Evolutionary conservation across 192 early-diverging fungal genomes (phyloP).

Genomic region (Chytriomyces hyalinus): DNA sequence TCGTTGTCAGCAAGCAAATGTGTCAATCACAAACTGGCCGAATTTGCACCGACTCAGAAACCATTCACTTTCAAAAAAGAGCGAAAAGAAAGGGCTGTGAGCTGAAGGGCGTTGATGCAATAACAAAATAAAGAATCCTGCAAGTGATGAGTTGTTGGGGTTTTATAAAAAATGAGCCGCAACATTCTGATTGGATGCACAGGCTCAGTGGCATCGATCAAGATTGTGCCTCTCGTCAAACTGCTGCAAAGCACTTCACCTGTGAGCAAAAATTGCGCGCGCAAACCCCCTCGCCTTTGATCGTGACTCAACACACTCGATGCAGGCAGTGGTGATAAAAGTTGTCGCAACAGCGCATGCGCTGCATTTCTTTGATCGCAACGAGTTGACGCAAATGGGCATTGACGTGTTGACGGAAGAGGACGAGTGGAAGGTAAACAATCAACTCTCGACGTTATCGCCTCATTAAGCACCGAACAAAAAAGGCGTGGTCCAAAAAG

Average conservation of each 20-base stretch:
- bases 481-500: conserved; percentile 76
- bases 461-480: neutral
- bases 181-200: conserved; percentile 80
- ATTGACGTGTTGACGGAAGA: conserved; percentile 75
- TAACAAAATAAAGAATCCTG: too few relatives aligned
- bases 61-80: too few relatives aligned
- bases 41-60: too few relatives aligned
- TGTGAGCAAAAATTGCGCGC: neutral
- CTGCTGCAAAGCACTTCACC: conserved; percentile 35
- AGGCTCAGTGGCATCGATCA: conserved; percentile 90
- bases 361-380: conserved; percentile 82
- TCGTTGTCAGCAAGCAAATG: too few relatives aligned
- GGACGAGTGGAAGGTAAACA: conserved; percentile 81
- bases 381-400: conserved; percentile 40
- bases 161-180: neutral
- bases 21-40: too few relatives aligned
- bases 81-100: too few relatives aligned
- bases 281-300: neutral
- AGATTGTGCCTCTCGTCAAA: conserved; percentile 76
- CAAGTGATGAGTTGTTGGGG: too few relatives aligned
- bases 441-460: neutral
- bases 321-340: conserved; percentile 50
- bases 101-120: too few relatives aligned
- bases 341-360: conserved; percentile 81
- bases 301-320: neutral